Evolutionary conservation across 495 filamentous ascomycete species (phyloP).

Genomic region (Choiromyces venosus): DNA sequence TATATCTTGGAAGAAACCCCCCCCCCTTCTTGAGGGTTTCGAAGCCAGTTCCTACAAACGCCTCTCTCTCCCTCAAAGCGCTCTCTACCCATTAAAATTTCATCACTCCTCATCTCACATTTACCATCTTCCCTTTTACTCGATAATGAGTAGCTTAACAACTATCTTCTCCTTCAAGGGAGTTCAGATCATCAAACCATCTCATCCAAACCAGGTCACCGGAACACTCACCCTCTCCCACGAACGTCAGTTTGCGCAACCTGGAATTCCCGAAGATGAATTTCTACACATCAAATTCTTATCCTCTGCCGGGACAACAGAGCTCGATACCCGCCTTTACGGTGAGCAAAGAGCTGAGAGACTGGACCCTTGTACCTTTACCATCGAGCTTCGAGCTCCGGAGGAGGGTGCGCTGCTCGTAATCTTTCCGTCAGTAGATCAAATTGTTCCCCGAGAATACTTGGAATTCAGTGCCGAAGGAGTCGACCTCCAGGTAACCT

Average conservation of each 20-base stretch:
- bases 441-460: slow-evolving; percentile 27
- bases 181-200: not conserved
- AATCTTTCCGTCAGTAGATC: slow-evolving; percentile 27
- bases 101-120: not conserved
- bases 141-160: not conserved
- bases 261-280: slow-evolving; percentile 10
- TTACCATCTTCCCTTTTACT: not conserved
- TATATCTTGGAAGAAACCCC: not conserved
- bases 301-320: slow-evolving; percentile 9
- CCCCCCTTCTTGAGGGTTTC: not conserved
- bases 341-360: slow-evolving; percentile 22
- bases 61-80: not conserved
- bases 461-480: slow-evolving; percentile 18
- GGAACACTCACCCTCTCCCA: not conserved
- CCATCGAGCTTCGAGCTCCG: slow-evolving; percentile 9
- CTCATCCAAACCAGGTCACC: not conserved
- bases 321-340: slow-evolving; percentile 26
- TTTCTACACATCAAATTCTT: slow-evolving; percentile 33
- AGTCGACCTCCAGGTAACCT: slow-evolving; percentile 11
- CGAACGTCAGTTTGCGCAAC: not conserved
- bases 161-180: not conserved
- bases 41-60: not conserved
- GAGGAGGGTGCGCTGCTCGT: slow-evolving; percentile 26
- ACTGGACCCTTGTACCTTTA: slow-evolving; percentile 29
- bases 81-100: not conserved